A percentile compares a stretch with the other conserved stretches of the same genome.
Evolutionary conservation across 805 yeast genomes (phyloP).

Genomic region (Candida palmyrensis): DNA sequence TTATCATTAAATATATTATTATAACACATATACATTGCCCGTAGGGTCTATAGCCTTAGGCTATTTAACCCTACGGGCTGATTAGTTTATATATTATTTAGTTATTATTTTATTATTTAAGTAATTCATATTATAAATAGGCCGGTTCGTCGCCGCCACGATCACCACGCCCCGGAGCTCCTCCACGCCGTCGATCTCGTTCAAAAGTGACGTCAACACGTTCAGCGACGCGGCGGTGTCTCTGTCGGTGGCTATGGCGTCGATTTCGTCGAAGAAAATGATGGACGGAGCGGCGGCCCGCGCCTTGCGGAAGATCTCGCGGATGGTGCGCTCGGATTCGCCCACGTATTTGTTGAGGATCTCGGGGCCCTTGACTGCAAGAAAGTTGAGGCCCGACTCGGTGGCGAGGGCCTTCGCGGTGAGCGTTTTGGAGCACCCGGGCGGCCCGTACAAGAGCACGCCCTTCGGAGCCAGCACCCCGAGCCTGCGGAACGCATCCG

Average conservation of each 20-base stretch:
- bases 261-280: constrained; percentile 94
- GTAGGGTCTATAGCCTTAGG: no score
- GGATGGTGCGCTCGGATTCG: constrained; percentile 87
- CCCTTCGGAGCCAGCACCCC: constrained; percentile 94
- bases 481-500: constrained; percentile 65
- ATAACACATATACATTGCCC: no score
- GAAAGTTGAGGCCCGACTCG: constrained; percentile 87
- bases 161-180: constrained; percentile 89
- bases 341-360: constrained; percentile 94
- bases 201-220: constrained; percentile 83
- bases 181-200: constrained; percentile 97
- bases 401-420: constrained; percentile 95
- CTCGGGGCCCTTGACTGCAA: constrained; percentile 97
- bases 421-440: constrained; percentile 94
- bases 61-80: no score
- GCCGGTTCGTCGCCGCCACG: constrained; percentile 95
- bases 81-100: no score
- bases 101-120: no score
- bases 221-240: constrained; percentile 75
- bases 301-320: constrained; percentile 91
- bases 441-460: constrained; percentile 91
- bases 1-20: no score
- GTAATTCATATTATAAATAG: constrained; percentile 85
- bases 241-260: constrained; percentile 81
- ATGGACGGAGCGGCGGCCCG: constrained; percentile 93